Conservation (phyloP, 2,329 filamentous ascomycete species). For the Grosmannia huntii region DNA sequence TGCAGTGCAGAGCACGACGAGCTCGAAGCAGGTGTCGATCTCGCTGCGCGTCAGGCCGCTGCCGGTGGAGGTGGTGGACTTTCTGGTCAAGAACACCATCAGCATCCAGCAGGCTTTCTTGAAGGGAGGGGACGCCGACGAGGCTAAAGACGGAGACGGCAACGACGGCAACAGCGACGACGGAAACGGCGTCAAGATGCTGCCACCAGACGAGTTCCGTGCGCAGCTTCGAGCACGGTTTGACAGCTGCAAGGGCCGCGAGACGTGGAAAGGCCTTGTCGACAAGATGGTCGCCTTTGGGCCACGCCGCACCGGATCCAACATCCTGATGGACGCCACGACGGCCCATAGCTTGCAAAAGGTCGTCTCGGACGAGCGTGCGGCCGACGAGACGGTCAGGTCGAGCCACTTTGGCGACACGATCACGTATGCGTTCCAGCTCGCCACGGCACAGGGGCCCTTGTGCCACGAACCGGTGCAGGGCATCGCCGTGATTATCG, state of each 20-base stretch:
- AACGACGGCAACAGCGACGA: conserved; percentile 28
- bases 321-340: conserved; percentile 78
- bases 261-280: conserved; percentile 64
- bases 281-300: conserved; percentile 85
- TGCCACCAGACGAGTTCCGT: conserved; percentile 68
- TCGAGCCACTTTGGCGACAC: conserved; percentile 74
- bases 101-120: conserved; percentile 44
- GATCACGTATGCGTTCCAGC: conserved; percentile 85
- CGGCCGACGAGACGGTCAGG: conserved; percentile 36
- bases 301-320: conserved; percentile 72
- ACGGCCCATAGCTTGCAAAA: conserved; percentile 56
- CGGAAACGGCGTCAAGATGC: conserved; percentile 44
- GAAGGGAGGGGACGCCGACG: conserved; percentile 13
- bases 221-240: conserved; percentile 56
- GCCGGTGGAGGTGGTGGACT: conserved; percentile 67
- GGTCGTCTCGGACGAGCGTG: conserved; percentile 40
- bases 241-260: conserved; percentile 53
- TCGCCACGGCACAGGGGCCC: conserved; percentile 77
- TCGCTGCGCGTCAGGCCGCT: conserved; percentile 67
- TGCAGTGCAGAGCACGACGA: conserved; percentile 59
- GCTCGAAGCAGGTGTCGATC: conserved; percentile 75
- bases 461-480: conserved; percentile 89
- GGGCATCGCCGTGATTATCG: conserved; percentile 81
- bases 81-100: conserved; percentile 65
- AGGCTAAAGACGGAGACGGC: conserved; percentile 23